These are phyloP conservation scores for Tetrapisispora taiwanensis DNA, from an alignment of 805 yeast species.

Conservation along the genomic window DNA sequence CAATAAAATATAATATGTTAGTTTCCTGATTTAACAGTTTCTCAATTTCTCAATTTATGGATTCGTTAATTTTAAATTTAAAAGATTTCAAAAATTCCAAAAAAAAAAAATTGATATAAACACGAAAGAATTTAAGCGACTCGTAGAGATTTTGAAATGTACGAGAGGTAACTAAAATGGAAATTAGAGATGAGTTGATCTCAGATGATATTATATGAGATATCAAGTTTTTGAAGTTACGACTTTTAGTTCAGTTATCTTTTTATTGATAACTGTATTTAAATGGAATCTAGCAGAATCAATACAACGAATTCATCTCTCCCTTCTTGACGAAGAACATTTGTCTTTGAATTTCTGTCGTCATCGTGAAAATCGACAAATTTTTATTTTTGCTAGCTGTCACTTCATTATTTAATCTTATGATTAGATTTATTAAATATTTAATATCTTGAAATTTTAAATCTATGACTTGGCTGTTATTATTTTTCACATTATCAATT, in stretches of 20 bases:
- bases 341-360: slow-evolving; percentile 48
- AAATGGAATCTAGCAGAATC: no score
- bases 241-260: no score
- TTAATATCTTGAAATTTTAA: slow-evolving; percentile 21
- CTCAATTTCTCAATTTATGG: no score
- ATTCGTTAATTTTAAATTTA: no score
- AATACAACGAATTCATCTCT: slow-evolving; percentile 42
- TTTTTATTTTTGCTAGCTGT: no score
- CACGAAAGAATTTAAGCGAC: neutral
- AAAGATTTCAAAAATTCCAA: no score
- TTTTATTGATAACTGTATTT: no score
- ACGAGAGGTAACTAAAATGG: neutral
- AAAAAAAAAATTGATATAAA: neutral
- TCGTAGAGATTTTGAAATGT: neutral
- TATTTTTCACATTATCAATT: slow-evolving; percentile 3
- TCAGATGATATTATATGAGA: no score
- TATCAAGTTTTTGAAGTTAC: no score
- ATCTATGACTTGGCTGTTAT: neutral
- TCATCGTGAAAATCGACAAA: neutral
- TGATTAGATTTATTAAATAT: slow-evolving; percentile 10
- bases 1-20: no score
- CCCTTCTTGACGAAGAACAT: slow-evolving; percentile 46
- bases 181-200: no score
- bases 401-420: neutral
- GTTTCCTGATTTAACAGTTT: no score